Conservation (phyloP, 2,329 filamentous ascomycete genomes). For the Neonectria ditissima region DNA sequence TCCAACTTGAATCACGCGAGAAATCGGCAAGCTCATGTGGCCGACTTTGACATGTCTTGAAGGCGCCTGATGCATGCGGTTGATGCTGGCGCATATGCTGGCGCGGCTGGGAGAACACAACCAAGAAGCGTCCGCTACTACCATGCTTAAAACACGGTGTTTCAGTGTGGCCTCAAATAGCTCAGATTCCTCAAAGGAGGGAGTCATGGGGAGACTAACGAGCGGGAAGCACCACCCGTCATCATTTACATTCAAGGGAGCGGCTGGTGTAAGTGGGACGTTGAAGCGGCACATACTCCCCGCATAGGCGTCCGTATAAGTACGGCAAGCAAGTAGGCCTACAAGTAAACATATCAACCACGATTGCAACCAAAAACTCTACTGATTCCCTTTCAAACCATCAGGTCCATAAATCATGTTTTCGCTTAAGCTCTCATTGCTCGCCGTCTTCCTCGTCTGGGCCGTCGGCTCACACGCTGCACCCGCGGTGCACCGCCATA, state of each 20-base stretch:
- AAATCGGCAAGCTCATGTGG: conserved; percentile 9
- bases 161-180: conserved; percentile 33
- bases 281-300: conserved; percentile 32
- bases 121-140: not conserved
- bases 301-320: conserved; percentile 8
- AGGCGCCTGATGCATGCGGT: conserved; percentile 20
- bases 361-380: not conserved
- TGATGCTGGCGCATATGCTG: conserved; percentile 31
- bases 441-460: conserved; percentile 39
- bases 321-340: not conserved
- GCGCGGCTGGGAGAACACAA: conserved; percentile 33
- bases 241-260: conserved; percentile 32
- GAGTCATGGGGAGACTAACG: conserved; percentile 20
- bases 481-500: conserved; percentile 38
- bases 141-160: conserved; percentile 22
- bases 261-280: conserved; percentile 27
- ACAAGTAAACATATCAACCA: not conserved
- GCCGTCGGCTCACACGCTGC: conserved; percentile 41
- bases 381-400: not conserved
- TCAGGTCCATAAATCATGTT: conserved; percentile 30
- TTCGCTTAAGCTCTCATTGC: conserved; percentile 32
- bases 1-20: not conserved
- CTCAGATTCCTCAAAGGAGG: conserved; percentile 24
- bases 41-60: not conserved
- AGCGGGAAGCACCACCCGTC: conserved; percentile 24